Base-by-base conservation (phyloP, 805 yeast genomes). In the Yarrowia sp. region DNA sequence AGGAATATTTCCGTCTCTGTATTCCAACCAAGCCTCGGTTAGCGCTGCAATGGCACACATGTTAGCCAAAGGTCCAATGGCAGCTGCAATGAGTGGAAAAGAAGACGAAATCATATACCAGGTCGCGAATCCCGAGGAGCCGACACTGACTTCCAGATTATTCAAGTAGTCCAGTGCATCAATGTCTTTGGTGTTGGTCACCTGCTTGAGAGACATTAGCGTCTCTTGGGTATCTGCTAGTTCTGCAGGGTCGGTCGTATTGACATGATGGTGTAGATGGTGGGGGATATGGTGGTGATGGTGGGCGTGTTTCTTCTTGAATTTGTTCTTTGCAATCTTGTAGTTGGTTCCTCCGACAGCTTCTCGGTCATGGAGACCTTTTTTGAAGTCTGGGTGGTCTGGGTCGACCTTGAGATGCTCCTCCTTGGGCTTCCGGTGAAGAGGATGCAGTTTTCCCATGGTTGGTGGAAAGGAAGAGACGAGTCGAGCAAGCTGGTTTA, bases 51-150 rank as follows among this genome's bases (percentile, higher is more conserved):
- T 80, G 0, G 94, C 89, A 50, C 87, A 82, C 82, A 90, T 84
- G 72, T 90, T 90, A 8, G 94, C 87, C 36, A 91, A 73, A 0
- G 97, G 97, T 0, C 95, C 96, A 45, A 88, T 73, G 72, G 94
- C 89, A 5, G 94, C 92, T 0, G 93, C 87, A 8, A 89, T 75
- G 35, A 91, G 82, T 0, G 97, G 97, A 71, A 91, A 83, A 72
- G 87, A 87, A 2, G 89, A 83, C 3, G 93, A 87, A 0, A 88
- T 77, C 14, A 83, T 73, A 72, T 89, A 89, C 95, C 96, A 91
- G n/a, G 56, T 42, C 3, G 70, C 58, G 14, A 69, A 70, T 0
- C 69, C 68, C 3, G 56, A 19, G 32, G 70, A 53, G 32, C 72
- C 72, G 14, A 70, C 71, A 15, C 58, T 52, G 15, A 53, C 63